Evolutionary conservation across 2,329 filamentous ascomycete genomes (phyloP).

Genomic region (Dactylellina cionopaga): DNA sequence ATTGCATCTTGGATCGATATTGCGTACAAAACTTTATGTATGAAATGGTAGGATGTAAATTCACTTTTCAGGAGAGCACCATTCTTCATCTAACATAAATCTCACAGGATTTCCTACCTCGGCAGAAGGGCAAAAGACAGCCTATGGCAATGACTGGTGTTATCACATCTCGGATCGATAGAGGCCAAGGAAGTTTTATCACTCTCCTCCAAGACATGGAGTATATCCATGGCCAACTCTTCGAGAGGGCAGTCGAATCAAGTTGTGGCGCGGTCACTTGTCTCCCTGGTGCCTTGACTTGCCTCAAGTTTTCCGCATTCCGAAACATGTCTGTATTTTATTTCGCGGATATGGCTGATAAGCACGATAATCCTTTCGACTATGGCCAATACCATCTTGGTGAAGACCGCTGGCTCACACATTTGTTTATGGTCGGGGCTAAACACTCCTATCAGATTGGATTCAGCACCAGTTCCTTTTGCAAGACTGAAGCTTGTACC

Average conservation of each 20-base stretch:
- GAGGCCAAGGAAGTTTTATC: slow-evolving; percentile 94
- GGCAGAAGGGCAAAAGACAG: slow-evolving; percentile 11
- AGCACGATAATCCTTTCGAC: slow-evolving; percentile 95
- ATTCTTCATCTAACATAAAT: background rate
- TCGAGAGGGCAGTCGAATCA: slow-evolving; percentile 94
- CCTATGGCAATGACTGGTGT: slow-evolving; percentile 94
- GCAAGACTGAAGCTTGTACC: slow-evolving; percentile 88
- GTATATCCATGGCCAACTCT: slow-evolving; percentile 95
- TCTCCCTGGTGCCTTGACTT: slow-evolving; percentile 91
- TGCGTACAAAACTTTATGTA: slow-evolving; percentile 98
- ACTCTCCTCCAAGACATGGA: slow-evolving; percentile 97
- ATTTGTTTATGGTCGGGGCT: slow-evolving; percentile 98
- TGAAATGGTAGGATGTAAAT: slow-evolving; percentile 80
- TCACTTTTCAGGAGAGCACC: background rate
- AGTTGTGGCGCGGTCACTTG: slow-evolving; percentile 94
- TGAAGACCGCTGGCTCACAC: slow-evolving; percentile 95
- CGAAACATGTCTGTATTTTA: slow-evolving; percentile 97
- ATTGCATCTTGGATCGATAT: slow-evolving; percentile 89
- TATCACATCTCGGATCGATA: slow-evolving; percentile 94
- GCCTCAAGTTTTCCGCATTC: slow-evolving; percentile 95
- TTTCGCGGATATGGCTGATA: slow-evolving; percentile 94
- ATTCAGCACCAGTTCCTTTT: slow-evolving; percentile 97
- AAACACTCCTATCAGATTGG: slow-evolving; percentile 94
- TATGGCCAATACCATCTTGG: slow-evolving; percentile 95
- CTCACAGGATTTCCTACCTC: slow-evolving; percentile 30